phyloP scores from a whole-genome alignment of 768 basidiomycete species.

The Leucocoprinus leucothites region DNA sequence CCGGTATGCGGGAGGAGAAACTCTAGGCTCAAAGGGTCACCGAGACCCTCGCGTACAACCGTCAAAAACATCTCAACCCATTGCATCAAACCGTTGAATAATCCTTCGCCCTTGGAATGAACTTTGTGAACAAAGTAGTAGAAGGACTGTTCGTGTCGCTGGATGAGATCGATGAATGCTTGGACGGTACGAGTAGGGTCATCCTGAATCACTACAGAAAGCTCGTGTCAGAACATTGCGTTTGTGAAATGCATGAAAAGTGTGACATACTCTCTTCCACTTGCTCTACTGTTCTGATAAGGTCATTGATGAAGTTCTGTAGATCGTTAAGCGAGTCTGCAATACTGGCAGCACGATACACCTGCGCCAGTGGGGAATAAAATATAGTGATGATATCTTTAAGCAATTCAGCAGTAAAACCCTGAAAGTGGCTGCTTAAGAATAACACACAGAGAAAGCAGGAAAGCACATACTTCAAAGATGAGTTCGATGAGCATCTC shows the following conservation, averaged over 20 bases:
- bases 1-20: conserved; percentile 84
- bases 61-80: conserved; percentile 97
- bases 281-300: conserved; percentile 90
- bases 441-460: background rate
- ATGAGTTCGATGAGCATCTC: conserved; percentile 91
- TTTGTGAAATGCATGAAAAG: background rate
- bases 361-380: conserved; percentile 93
- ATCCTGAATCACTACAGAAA: conserved; percentile 66
- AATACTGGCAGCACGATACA: conserved; percentile 96
- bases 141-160: conserved; percentile 93
- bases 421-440: conserved; percentile 41
- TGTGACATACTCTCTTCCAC: conserved; percentile 77
- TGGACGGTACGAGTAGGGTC: conserved; percentile 88
- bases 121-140: conserved; percentile 98
- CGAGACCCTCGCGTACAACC: conserved; percentile 85
- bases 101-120: conserved; percentile 90
- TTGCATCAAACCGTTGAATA: conserved; percentile 91
- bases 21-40: conserved; percentile 75
- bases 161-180: conserved; percentile 88
- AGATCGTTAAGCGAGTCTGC: conserved; percentile 89
- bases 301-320: conserved; percentile 92
- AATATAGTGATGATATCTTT: conserved; percentile 99
- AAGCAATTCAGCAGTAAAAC: conserved; percentile 89
- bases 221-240: conserved; percentile 7
- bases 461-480: conserved; percentile 68